Base-by-base conservation (phyloP, 306 rosid species). In the Arachis hypogaea region DNA sequence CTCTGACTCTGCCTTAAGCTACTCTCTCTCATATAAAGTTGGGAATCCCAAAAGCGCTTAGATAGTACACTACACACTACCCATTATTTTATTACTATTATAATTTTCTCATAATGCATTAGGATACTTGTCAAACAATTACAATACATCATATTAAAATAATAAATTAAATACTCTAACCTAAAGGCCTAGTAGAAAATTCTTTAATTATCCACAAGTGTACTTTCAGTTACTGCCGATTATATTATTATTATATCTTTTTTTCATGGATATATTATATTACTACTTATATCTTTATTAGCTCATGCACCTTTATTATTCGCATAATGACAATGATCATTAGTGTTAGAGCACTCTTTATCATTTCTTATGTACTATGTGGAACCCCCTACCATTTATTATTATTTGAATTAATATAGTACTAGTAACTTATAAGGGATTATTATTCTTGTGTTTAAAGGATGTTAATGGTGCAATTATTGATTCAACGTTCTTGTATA, bases 11-110 rank as follows among this genome's bases (percentile, higher is more conserved):
- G 55, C 10, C 71, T 66, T 66, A 64, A 47, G 57, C 63, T 6
- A 46, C 68, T 56, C 73, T 73, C 84, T 83, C 40, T 79, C 81
- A 61, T 57, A 64, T 84, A 80, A 84, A 88, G 87, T 78, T 78
- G 52, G 82, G 87, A 82, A 80, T 79, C 87, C 79, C 85, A 59
- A 80, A 86, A 86, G 85, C 40, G n/a, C 11, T 75, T 4, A 9
- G 0, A 9, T 43, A 59, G 12, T 71, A 78, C 76, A 62, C 77
- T 71, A 78, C 76, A 62, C 77, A 46, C 60, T 57, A 52, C 58
- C 12, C 58, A 52, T 52, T 52, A 52, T 52, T 52, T 12, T 11
- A 11, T 52, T 33, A 33, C 6, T 2, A n/a, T 14, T 52, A 9
- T 4, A 52, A 18, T 49, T 49, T 49, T 46, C 51, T 46, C 9